Evolutionary conservation across 495 filamentous ascomycete species (phyloP), one percentile per base, ranked within the genome.

Genomic region (Aspergillus nidulans): DNA sequence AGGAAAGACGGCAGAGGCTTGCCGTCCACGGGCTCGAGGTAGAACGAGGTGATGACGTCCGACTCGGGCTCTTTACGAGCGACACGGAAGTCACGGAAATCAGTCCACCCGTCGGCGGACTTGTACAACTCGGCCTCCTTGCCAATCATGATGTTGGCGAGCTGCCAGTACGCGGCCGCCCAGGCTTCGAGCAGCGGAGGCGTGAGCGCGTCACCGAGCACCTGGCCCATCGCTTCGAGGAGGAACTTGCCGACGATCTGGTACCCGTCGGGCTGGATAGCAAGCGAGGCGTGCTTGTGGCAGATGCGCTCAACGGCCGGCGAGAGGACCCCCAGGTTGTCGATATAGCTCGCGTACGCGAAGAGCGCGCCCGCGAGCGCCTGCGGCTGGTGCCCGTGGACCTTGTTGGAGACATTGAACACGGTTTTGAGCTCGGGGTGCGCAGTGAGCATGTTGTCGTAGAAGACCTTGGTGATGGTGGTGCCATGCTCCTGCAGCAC

Each of bases 271-370:
- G 87, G 81, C 52, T 78, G 69, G 59, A 91, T 82, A 68, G 82
- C 82, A 26, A 90, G 80, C 0, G 82, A 86, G 40, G 82, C 86
- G 58, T 91, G 87, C 69, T 89, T 90, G 67, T 87, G 78, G 63
- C 84, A 84, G 63, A 91, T 89, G 58, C 83, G 77, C 67, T 85
- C 83, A n/a, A 91, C 78, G 32, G 84, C 82, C 6, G 78, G 74
- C 30, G 66, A 56, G 4, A 91, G 76, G 23, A 77, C 81, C 49
- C 71, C 74, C 6, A 89, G 78, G 69, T 89, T 77, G 67, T 89
- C 87, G 64, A 90, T 86, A 65, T 89, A 76, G 19, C 76, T 74
- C 52, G 87, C 87, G 57, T 90, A 90, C 28, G 83, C 84, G 60
- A 84, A 82, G 30, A 91, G 77, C 12, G 86, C 77, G 48, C 68